Evolutionary conservation across 2,329 filamentous ascomycete species (phyloP).

Genomic region (Gyromitra esculenta): DNA sequence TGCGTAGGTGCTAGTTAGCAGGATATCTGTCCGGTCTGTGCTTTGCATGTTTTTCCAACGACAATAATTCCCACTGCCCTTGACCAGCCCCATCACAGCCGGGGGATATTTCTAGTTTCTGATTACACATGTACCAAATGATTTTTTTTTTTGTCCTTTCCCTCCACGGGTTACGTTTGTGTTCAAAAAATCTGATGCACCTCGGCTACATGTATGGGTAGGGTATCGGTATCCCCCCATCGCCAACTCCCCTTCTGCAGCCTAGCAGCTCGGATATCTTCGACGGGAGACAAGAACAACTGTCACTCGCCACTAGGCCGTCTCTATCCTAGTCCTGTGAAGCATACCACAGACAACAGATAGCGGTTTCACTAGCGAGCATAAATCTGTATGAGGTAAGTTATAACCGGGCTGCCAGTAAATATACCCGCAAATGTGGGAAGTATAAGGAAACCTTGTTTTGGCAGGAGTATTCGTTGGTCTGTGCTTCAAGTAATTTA

Average conservation of each 20-base stretch:
- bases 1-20: background rate
- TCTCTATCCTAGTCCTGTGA: conserved; percentile 5
- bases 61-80: background rate
- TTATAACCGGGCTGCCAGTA: conserved; percentile 39
- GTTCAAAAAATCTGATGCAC: conserved; percentile 26
- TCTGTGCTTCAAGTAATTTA: conserved; percentile 10
- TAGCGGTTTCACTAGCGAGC: conserved; percentile 32
- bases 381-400: conserved; percentile 35
- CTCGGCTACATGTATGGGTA: conserved; percentile 38
- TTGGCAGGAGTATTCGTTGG: conserved; percentile 12
- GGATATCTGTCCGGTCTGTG: conserved; percentile 26
- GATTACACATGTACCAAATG: conserved; percentile 20
- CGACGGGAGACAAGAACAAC: conserved; percentile 35
- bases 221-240: conserved; percentile 32
- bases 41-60: conserved; percentile 23
- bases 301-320: conserved; percentile 38
- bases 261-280: conserved; percentile 33
- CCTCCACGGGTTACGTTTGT: conserved; percentile 11
- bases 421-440: conserved; percentile 37
- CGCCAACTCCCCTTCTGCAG: conserved; percentile 15
- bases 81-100: background rate
- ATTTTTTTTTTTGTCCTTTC: conserved; percentile 1
- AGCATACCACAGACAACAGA: conserved; percentile 13
- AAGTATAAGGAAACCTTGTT: conserved; percentile 15
- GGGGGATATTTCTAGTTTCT: conserved; percentile 38